Conservation (phyloP, 1,139 yeast species). For the Geotrichum phurueaensis region DNA sequence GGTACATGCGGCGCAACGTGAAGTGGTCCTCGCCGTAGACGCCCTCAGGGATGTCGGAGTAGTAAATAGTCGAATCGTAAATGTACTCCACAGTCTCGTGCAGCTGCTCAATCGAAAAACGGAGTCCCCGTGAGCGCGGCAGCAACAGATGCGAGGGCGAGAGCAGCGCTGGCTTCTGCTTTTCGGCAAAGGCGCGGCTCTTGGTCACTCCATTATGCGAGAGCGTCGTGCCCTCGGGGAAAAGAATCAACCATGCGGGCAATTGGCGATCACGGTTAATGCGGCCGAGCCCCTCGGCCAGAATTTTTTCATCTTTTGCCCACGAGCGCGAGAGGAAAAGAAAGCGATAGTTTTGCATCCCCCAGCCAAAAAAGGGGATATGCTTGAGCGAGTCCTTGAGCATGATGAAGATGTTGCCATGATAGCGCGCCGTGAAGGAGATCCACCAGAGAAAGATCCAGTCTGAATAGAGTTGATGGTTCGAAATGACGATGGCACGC, state of each 20-base stretch:
- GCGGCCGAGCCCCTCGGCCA: slow-evolving; percentile 51
- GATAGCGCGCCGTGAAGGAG: slow-evolving; percentile 58
- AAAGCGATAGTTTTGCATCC: slow-evolving; percentile 76
- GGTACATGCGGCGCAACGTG: slow-evolving; percentile 57
- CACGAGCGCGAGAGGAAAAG: slow-evolving; percentile 80
- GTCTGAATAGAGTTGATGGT: slow-evolving; percentile 91
- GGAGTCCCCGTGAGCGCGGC: slow-evolving; percentile 79
- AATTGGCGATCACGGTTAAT: slow-evolving; percentile 40
- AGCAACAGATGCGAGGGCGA: slow-evolving; percentile 57
- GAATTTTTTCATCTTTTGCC: slow-evolving; percentile 60
- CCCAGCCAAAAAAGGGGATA: slow-evolving; percentile 78
- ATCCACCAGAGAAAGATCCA: slow-evolving; percentile 94
- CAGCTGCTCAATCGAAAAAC: slow-evolving; percentile 57
- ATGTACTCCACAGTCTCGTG: slow-evolving; percentile 57
- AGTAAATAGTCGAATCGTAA: slow-evolving; percentile 80
- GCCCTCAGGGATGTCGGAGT: slow-evolving; percentile 55
- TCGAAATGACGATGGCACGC: slow-evolving; percentile 61
- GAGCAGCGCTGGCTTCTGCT: slow-evolving; percentile 37
- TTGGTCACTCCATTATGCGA: slow-evolving; percentile 57
- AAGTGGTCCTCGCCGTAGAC: slow-evolving; percentile 76
- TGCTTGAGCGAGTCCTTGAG: slow-evolving; percentile 70
- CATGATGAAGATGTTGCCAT: slow-evolving; percentile 63
- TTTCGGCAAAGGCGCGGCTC: slow-evolving; percentile 52
- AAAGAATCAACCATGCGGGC: slow-evolving; percentile 55
- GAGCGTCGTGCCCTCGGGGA: slow-evolving; percentile 93